Conservation (phyloP, 257 asterid species). For the Salvia rosmarinus region DNA sequence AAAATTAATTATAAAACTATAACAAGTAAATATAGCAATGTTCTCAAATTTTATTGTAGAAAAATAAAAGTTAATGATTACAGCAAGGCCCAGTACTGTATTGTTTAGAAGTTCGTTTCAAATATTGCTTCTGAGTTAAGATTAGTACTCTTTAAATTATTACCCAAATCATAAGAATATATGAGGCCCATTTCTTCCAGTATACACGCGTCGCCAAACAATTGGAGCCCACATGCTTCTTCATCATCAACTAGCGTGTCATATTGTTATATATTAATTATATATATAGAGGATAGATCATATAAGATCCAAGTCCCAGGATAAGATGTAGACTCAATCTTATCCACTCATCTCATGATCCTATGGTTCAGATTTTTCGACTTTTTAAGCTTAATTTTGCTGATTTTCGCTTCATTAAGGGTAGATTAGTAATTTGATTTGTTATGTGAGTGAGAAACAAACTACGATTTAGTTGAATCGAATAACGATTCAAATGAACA, state of each 20-base stretch:
- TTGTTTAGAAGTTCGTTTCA: slow-evolving; percentile 18
- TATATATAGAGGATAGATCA: too few species aligned
- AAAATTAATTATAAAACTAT: not conserved
- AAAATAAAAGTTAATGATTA: slow-evolving; percentile 13
- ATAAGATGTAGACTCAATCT: too few species aligned
- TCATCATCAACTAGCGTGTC: not conserved
- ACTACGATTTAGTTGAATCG: too few species aligned
- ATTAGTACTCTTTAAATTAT: slow-evolving; percentile 22
- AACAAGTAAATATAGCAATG: not conserved
- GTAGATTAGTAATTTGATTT: too few species aligned
- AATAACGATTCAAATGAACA: too few species aligned
- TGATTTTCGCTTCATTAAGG: too few species aligned
- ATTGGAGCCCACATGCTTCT: slow-evolving; percentile 24
- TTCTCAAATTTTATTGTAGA: not conserved
- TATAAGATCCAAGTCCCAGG: too few species aligned
- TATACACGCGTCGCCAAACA: slow-evolving; percentile 8
- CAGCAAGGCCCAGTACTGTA: slow-evolving; percentile 25
- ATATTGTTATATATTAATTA: too few species aligned
- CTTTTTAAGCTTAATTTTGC: too few species aligned
- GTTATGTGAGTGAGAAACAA: too few species aligned
- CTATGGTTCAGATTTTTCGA: too few species aligned
- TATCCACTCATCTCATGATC: too few species aligned
- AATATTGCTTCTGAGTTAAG: slow-evolving; percentile 42
- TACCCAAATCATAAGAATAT: slow-evolving; percentile 27
- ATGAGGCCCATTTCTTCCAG: not conserved